phyloP scores from a whole-genome alignment of 164 flowering plant species.

The Liquidambar formosana region DNA sequence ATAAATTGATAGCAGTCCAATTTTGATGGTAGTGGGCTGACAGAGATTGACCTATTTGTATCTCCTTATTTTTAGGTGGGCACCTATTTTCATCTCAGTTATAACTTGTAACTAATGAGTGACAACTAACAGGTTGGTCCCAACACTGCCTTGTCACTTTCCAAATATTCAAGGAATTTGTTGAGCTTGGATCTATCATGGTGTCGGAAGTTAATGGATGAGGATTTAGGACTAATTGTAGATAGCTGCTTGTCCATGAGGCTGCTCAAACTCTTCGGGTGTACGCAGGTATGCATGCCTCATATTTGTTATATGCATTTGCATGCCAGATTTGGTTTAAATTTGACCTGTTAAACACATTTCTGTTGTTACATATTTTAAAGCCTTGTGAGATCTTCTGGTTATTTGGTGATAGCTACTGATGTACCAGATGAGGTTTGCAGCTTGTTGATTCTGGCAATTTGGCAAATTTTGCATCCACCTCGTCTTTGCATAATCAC shows the following conservation, averaged over 20 bases:
- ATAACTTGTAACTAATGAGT: not conserved
- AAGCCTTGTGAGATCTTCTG: no score
- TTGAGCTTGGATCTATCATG: conserved; percentile 42
- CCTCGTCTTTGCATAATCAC: no score
- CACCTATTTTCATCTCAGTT: no score
- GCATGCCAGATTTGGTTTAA: not conserved
- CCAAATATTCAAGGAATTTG: conserved; percentile 30
- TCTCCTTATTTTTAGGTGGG: no score
- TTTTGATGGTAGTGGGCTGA: no score
- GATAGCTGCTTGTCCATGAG: conserved; percentile 36
- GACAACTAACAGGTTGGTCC: conserved; percentile 29
- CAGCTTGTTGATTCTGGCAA: no score
- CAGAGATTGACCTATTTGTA: no score
- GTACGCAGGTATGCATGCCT: conserved; percentile 32
- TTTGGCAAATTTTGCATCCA: no score
- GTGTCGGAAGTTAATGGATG: conserved; percentile 39
- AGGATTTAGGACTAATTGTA: conserved; percentile 33
- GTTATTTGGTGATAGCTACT: no score
- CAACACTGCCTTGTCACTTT: conserved; percentile 33
- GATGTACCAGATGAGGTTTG: no score
- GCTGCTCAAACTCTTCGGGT: conserved; percentile 44
- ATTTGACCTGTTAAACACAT: not conserved
- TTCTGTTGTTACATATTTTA: not conserved
- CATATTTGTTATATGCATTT: not conserved
- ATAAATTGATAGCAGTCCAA: no score